These are phyloP conservation scores for Zea luxurians DNA, from an alignment of 176 grass and related monocot species.

Conservation along the genomic window DNA sequence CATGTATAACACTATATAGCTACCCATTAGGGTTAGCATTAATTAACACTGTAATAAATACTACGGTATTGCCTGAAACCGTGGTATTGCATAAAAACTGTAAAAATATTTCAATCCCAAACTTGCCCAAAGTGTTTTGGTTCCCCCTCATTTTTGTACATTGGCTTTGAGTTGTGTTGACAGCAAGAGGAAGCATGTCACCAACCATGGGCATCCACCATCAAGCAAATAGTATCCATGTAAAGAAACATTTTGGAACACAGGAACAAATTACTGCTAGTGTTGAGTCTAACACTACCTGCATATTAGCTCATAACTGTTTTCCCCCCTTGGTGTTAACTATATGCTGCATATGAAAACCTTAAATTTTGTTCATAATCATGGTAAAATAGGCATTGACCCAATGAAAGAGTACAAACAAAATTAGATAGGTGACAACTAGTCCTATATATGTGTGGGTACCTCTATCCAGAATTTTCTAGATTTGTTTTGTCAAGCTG, in stretches of 20 bases:
- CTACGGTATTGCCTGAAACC: too few relatives aligned
- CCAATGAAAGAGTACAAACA: not conserved
- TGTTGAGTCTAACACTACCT: not conserved
- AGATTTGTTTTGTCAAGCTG: not conserved
- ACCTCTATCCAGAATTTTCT: not conserved
- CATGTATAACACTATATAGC: too few relatives aligned
- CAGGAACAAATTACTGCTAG: not conserved
- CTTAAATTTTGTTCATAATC: not conserved
- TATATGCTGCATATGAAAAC: not conserved
- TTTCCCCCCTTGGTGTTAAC: not conserved
- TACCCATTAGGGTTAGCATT: too few relatives aligned
- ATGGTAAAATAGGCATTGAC: conserved; percentile 5
- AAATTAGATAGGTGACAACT: not conserved
- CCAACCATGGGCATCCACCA: not conserved
- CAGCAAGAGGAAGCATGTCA: not conserved
- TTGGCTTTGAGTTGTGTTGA: not conserved
- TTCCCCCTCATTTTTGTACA: not conserved
- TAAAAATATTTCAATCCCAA: too few relatives aligned
- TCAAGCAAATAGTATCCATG: not conserved
- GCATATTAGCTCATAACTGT: not conserved
- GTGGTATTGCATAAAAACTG: too few relatives aligned
- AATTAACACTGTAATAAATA: too few relatives aligned
- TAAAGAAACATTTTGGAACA: not conserved
- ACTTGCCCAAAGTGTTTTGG: not conserved
- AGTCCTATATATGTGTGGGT: not conserved